These are phyloP conservation scores for Podaxis sp. DNA, from an alignment of 768 basidiomycete species.

Conservation along the genomic window DNA sequence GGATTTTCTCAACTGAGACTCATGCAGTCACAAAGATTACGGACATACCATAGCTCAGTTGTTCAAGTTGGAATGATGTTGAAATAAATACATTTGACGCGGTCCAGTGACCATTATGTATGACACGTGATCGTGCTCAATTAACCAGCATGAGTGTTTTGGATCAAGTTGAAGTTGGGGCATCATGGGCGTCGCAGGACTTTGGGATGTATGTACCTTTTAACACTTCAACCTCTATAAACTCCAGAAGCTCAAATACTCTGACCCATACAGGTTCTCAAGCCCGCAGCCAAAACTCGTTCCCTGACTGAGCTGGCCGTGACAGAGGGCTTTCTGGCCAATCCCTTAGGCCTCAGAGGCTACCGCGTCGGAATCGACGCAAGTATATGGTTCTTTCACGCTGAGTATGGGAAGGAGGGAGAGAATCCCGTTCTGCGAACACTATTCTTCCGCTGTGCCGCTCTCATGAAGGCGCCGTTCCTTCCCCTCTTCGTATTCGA, in stretches of 20 bases:
- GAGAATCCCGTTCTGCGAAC: conserved; percentile 87
- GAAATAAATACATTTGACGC: not conserved
- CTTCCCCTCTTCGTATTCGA: conserved; percentile 92
- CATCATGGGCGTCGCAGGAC: conserved; percentile 43
- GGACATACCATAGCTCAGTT: not conserved
- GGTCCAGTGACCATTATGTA: no score
- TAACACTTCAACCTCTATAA: not conserved
- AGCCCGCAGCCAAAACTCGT: conserved; percentile 64
- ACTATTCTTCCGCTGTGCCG: conserved; percentile 78
- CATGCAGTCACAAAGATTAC: not conserved
- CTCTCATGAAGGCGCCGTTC: conserved; percentile 72
- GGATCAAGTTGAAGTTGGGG: not conserved
- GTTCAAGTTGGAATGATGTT: not conserved
- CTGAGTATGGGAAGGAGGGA: conserved; percentile 68
- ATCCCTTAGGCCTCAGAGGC: conserved; percentile 60
- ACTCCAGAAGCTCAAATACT: conserved; percentile 3
- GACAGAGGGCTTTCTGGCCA: conserved; percentile 68
- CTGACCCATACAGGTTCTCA: conserved; percentile 44
- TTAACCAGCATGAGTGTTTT: not conserved
- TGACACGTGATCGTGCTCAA: conserved; percentile 7
- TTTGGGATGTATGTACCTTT: conserved; percentile 40
- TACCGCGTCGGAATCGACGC: conserved; percentile 87
- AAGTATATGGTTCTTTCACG: conserved; percentile 82
- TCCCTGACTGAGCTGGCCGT: conserved; percentile 77
- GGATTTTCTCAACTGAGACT: not conserved